These are phyloP conservation scores for Euptelea pleiosperma DNA, from an alignment of 164 flowering plant genomes.

Conservation along the genomic window DNA sequence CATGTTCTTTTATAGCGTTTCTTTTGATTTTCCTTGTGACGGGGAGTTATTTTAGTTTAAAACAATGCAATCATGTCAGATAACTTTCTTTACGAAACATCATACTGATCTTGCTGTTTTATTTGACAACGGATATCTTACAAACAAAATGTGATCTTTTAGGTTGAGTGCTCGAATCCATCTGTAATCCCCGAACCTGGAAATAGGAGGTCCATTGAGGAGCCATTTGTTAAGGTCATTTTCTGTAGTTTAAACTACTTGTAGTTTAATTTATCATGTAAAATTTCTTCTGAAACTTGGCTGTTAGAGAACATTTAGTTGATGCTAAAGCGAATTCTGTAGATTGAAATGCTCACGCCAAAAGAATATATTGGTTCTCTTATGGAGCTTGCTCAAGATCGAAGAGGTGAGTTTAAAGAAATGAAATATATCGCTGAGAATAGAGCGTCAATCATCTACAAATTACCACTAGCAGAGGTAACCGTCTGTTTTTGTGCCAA, in stretches of 20 bases:
- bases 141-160: constrained; percentile 10
- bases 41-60: no score
- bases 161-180: constrained; percentile 98
- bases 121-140: neutral
- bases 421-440: constrained; percentile 83
- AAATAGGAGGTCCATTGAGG: constrained; percentile 73
- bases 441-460: constrained; percentile 79
- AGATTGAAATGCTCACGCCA: constrained; percentile 97
- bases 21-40: no score
- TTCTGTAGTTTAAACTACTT: constrained; percentile 6
- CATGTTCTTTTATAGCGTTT: neutral
- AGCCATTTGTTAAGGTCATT: constrained; percentile 87
- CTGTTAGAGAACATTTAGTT: neutral
- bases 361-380: constrained; percentile 92
- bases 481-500: neutral
- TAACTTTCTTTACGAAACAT: no score
- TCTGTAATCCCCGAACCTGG: constrained; percentile 92
- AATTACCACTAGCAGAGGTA: constrained; percentile 95
- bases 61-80: neutral
- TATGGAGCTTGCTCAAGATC: constrained; percentile 94
- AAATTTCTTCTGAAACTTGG: neutral
- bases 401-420: constrained; percentile 92
- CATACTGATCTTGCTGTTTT: no score
- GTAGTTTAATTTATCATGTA: no score
- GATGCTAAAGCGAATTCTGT: constrained; percentile 12